These are phyloP conservation scores for Phlebiopsis flavidoalba DNA, from an alignment of 768 basidiomycete species.

Conservation along the genomic window DNA sequence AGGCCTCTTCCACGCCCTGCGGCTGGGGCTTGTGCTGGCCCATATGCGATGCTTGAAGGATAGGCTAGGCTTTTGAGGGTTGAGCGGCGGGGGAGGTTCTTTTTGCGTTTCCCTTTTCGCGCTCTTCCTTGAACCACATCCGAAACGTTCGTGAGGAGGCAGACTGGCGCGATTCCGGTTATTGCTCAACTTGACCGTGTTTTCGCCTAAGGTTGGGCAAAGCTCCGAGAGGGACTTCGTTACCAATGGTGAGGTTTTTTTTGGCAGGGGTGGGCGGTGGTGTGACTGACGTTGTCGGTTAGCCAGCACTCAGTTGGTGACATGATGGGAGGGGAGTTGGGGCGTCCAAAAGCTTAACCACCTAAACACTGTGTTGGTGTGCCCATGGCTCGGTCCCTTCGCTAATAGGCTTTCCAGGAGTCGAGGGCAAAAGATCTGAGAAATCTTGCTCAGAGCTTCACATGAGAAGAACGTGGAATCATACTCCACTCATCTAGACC, in stretches of 20 bases:
- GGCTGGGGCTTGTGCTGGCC: constrained; percentile 18
- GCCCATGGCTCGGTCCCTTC: constrained; percentile 44
- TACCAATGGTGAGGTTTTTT: constrained; percentile 51
- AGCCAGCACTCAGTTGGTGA: constrained; percentile 77
- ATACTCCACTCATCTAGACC: constrained; percentile 38
- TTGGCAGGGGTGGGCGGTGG: constrained; percentile 45
- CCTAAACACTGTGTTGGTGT: constrained; percentile 43
- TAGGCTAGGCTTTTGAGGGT: constrained; percentile 12
- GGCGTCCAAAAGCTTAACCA: constrained; percentile 22
- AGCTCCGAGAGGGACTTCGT: constrained; percentile 44
- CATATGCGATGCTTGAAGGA: constrained; percentile 7
- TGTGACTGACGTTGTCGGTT: constrained; percentile 35
- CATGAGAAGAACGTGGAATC: constrained; percentile 62
- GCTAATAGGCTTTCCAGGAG: constrained; percentile 47
- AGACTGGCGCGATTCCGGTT: constrained; percentile 68
- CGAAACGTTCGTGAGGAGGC: constrained; percentile 84
- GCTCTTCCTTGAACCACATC: constrained; percentile 91
- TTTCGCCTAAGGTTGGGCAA: constrained; percentile 34
- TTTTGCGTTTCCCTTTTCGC: constrained; percentile 86
- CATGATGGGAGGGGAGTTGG: constrained; percentile 32
- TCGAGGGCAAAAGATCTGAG: constrained; percentile 74
- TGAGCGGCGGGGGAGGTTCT: constrained; percentile 25
- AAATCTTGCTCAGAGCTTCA: constrained; percentile 48
- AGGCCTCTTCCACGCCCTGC: constrained; percentile 23
- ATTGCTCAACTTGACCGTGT: constrained; percentile 30